Percentiles rank a stretch among this genome's conserved stretches.
phyloP scores from a whole-genome alignment of 805 yeast genomes.

The Debaryomyces hansenii region DNA sequence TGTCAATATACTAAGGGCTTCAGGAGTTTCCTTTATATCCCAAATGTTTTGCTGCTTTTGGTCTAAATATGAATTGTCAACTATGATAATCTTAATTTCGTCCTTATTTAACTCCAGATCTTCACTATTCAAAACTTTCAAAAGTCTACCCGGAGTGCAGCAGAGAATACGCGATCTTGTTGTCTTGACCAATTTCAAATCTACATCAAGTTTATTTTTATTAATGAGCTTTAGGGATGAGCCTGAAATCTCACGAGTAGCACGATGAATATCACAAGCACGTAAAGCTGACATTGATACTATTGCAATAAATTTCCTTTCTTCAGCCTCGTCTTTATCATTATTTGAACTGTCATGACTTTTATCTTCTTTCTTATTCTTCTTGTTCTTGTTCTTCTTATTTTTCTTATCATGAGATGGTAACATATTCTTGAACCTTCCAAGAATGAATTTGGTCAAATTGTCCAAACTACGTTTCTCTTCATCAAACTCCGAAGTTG shows the following conservation, averaged over 20 bases:
- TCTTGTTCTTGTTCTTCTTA: constrained; percentile 23
- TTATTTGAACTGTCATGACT: constrained; percentile 7
- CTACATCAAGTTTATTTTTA: constrained; percentile 71
- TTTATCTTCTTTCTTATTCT: constrained; percentile 8
- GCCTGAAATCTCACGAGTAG: constrained; percentile 46
- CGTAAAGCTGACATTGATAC: constrained; percentile 78
- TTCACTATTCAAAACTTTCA: constrained; percentile 46
- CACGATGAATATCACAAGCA: constrained; percentile 81
- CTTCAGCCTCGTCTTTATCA: constrained; percentile 10
- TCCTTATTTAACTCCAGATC: constrained; percentile 38
- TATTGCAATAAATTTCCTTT: constrained; percentile 49
- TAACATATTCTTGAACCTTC: constrained; percentile 48
- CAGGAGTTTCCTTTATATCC: constrained; percentile 52
- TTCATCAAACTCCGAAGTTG: constrained; percentile 56
- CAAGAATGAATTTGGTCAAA: constrained; percentile 53
- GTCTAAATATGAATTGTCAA: constrained; percentile 64
- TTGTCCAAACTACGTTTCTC: constrained; percentile 55
- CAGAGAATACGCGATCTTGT: constrained; percentile 53
- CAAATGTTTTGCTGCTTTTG: constrained; percentile 58
- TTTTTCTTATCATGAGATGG: constrained; percentile 33
- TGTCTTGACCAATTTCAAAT: constrained; percentile 45
- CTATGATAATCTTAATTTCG: constrained; percentile 53
- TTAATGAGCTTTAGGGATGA: constrained; percentile 70
- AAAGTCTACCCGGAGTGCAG: constrained; percentile 63
- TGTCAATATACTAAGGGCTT: constrained; percentile 41